Conservation (phyloP, 176 grass and related monocot genomes). For the Alopecurus myosuroides region DNA sequence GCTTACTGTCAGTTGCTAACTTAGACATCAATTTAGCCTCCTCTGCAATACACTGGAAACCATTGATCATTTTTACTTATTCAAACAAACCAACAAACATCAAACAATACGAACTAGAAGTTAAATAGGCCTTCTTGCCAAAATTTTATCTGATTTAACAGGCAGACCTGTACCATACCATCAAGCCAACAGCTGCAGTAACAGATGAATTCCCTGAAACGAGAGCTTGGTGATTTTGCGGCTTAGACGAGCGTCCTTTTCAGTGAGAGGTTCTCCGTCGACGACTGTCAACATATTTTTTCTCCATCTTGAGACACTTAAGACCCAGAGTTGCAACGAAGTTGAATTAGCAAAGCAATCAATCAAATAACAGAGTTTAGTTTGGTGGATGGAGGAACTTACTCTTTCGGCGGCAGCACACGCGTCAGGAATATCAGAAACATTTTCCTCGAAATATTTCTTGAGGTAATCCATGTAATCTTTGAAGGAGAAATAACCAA, state of each 20-base stretch:
- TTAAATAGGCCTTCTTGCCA: background rate
- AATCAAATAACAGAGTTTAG: background rate
- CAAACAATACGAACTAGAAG: background rate
- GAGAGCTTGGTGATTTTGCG: background rate
- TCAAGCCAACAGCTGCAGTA: background rate
- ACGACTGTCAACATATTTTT: background rate
- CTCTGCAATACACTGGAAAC: background rate
- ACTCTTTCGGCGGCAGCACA: background rate
- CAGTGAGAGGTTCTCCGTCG: background rate
- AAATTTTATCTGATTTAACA: background rate
- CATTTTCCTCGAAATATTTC: background rate
- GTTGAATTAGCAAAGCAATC: background rate
- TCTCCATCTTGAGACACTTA: background rate
- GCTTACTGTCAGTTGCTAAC: background rate
- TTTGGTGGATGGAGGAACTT: background rate
- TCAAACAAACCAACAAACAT: background rate
- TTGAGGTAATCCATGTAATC: background rate
- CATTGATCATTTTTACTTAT: background rate
- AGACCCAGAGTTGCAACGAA: background rate
- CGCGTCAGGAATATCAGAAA: background rate
- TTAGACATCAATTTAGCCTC: background rate
- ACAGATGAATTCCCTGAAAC: background rate
- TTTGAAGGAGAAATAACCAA: background rate
- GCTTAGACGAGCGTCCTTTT: background rate
- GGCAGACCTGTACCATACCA: background rate